phyloP scores from a whole-genome alignment of 306 rosid species.

The Vigna radiata region DNA sequence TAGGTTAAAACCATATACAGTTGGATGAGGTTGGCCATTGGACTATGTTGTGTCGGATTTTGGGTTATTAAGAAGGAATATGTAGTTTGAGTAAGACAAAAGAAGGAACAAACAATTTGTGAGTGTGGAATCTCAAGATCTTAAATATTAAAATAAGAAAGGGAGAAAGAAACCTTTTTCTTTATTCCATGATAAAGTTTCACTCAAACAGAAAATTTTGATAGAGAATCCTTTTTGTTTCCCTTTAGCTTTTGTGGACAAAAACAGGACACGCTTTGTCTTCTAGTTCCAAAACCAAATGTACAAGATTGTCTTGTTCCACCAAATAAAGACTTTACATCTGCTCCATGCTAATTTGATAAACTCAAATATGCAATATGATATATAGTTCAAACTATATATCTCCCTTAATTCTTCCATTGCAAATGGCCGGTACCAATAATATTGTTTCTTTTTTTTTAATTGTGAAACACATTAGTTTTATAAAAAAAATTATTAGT shows the following conservation, averaged over 20 bases:
- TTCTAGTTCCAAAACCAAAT: slow-evolving; percentile 33
- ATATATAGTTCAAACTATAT: too few species aligned
- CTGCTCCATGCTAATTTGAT: not conserved
- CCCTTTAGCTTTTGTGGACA: slow-evolving; percentile 48
- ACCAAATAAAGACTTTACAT: slow-evolving; percentile 5
- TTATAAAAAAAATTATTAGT: too few species aligned
- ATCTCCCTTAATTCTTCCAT: not conserved
- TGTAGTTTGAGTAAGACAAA: slow-evolving; percentile 57
- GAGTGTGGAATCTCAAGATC: slow-evolving; percentile 48
- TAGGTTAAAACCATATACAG: slow-evolving; percentile 49
- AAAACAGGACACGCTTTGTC: slow-evolving; percentile 53
- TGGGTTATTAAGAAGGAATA: slow-evolving; percentile 45
- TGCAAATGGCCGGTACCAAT: not conserved
- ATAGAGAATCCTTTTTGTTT: slow-evolving; percentile 34
- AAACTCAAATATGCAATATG: not conserved
- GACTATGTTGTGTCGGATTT: slow-evolving; percentile 58
- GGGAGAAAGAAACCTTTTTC: slow-evolving; percentile 8
- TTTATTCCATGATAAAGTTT: slow-evolving; percentile 45
- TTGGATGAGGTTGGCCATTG: slow-evolving; percentile 64
- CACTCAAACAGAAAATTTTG: slow-evolving; percentile 36
- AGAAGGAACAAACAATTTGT: slow-evolving; percentile 51
- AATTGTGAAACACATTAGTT: too few species aligned
- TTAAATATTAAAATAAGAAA: slow-evolving; percentile 10
- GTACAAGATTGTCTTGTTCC: slow-evolving; percentile 19
- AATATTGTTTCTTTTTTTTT: not conserved